Evolutionary conservation across 129 eudicot species (phyloP).

Genomic region (Arctium minus): DNA sequence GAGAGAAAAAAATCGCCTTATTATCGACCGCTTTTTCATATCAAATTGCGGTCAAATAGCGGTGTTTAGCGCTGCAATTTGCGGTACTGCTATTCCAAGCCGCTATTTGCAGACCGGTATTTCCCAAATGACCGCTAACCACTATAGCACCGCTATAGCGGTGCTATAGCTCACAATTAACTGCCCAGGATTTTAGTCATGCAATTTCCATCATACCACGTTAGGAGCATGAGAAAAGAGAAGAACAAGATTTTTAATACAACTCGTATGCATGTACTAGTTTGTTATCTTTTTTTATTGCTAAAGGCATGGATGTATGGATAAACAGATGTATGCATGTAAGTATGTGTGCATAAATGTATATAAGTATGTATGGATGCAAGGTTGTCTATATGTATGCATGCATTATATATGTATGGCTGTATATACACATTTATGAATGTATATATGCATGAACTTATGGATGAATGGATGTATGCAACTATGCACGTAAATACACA

Average conservation of each 20-base stretch:
- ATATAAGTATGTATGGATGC: background rate
- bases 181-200: background rate
- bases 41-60: too few species aligned
- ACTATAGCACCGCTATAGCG: too few species aligned
- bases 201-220: conserved; percentile 1
- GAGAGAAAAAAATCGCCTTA: too few species aligned
- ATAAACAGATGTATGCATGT: background rate
- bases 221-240: background rate
- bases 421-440: background rate
- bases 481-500: background rate
- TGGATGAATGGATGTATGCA: background rate
- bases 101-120: too few species aligned
- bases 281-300: background rate
- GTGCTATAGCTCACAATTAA: too few species aligned
- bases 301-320: conserved; percentile 5
- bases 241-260: background rate
- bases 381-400: background rate
- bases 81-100: too few species aligned
- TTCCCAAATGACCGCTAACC: too few species aligned
- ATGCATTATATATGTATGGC: background rate
- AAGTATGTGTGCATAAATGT: background rate
- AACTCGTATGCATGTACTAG: background rate
- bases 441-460: background rate
- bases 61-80: too few species aligned
- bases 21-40: too few species aligned